These are phyloP conservation scores for Myxozyma vanderwaltii DNA, from an alignment of 805 yeast genomes.

Conservation along the genomic window DNA sequence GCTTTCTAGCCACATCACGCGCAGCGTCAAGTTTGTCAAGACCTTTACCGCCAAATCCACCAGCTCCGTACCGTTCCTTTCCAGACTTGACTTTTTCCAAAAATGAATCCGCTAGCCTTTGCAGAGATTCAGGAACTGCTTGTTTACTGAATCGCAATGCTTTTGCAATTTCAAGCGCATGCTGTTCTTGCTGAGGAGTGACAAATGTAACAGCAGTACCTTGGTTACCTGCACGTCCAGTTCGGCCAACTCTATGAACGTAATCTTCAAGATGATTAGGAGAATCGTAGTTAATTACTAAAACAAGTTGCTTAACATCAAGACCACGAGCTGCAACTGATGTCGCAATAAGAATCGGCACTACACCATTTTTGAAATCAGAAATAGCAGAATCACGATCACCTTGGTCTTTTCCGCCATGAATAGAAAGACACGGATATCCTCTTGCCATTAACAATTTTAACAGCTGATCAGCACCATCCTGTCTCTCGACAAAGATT, in stretches of 20 bases:
- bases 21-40: slow-evolving; percentile 71
- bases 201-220: slow-evolving; percentile 81
- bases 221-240: slow-evolving; percentile 84
- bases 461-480: slow-evolving; percentile 73
- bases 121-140: slow-evolving; percentile 56
- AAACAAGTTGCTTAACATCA: slow-evolving; percentile 80
- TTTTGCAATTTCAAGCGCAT: slow-evolving; percentile 67
- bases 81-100: slow-evolving; percentile 65
- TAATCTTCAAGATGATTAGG: slow-evolving; percentile 93
- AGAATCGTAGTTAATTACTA: slow-evolving; percentile 80
- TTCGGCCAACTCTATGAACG: slow-evolving; percentile 93
- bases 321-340: slow-evolving; percentile 94
- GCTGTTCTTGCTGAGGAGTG: slow-evolving; percentile 59
- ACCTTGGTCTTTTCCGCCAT: slow-evolving; percentile 88
- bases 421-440: slow-evolving; percentile 67
- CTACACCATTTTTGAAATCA: slow-evolving; percentile 63
- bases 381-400: slow-evolving; percentile 76
- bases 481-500: slow-evolving; percentile 86
- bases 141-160: slow-evolving; percentile 63
- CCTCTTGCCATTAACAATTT: slow-evolving; percentile 56
- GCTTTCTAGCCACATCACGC: slow-evolving; percentile 53
- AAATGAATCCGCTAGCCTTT: slow-evolving; percentile 56
- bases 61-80: slow-evolving; percentile 53
- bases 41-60: slow-evolving; percentile 93
- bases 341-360: slow-evolving; percentile 76